Evolutionary conservation across 352 stramenopile genomes (phyloP), one percentile per base, ranked within the genome.

Genomic region (Phytophthora megakarya): DNA sequence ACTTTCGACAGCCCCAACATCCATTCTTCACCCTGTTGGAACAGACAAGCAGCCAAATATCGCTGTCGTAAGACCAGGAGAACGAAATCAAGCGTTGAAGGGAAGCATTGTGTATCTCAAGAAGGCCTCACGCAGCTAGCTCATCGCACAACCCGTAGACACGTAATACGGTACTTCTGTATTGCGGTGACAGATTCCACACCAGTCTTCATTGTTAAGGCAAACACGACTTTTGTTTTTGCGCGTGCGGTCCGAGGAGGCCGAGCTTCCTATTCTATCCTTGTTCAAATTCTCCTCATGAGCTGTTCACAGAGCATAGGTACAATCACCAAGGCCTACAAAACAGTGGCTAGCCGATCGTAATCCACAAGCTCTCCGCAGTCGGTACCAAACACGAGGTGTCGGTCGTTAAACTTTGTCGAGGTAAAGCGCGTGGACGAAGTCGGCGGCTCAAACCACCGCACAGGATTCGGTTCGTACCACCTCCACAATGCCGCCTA

Each of bases 401-500:
- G 75, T 28, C 75, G 78, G 68, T 85, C 81, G 39, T 90, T 86
- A 68, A 88, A 93, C 54, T 81, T 80, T 38, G 84, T 73, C 19
- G 82, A 92, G 21, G 89, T 76, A 50, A 90, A 89, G 32, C 70
- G 79, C 18, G 67, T 45, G 44, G 81, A 86, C 2, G 78, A 69
- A 2, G 73, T 72, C 22, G 78, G 77, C 1, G 78, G 75, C 43
- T 75, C 63, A 57, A 96, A 94, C 77, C 83, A 92, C 61, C 73
- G 75, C 19, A 94, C 75, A 2, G 88, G 88, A 40, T 90, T 92
- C 38, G 86, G 74, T 21, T 78, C 80, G 61, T 93, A 92, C 88
- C 88, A 96, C 69, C 86, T 72, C 88, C 88, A 96, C 16, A 95
- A 42, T 16, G 81, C 83, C 38, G 81, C 88, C 82, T 94, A 52